These are phyloP conservation scores for Coniosporium uncinatum DNA, from an alignment of 2,329 filamentous ascomycete species.

Conservation along the genomic window DNA sequence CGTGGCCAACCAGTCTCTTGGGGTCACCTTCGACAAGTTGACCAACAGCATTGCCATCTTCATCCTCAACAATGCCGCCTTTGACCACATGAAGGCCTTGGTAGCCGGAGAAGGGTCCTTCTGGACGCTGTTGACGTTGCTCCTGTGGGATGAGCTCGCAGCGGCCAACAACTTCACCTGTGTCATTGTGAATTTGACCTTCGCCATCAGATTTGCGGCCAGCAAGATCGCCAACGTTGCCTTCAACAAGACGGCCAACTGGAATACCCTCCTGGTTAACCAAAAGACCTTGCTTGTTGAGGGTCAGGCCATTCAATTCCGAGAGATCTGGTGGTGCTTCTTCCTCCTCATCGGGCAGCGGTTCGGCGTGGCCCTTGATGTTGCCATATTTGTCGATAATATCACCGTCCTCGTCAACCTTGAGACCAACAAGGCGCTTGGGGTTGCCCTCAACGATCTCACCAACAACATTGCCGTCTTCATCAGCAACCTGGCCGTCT, in stretches of 20 bases:
- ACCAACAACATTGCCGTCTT: constrained; percentile 45
- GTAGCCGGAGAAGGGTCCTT: constrained; percentile 43
- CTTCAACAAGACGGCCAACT: constrained; percentile 60
- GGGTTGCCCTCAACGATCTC: constrained; percentile 51
- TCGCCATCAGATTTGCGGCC: constrained; percentile 68
- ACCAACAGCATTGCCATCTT: constrained; percentile 42
- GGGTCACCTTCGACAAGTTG: constrained; percentile 39
- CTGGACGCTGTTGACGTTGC: constrained; percentile 47
- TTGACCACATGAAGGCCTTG: constrained; percentile 40
- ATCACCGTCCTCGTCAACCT: constrained; percentile 58
- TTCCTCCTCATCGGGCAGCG: constrained; percentile 41
- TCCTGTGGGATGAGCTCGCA: constrained; percentile 64
- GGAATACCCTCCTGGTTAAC: constrained; percentile 42
- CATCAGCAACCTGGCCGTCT: constrained; percentile 41
- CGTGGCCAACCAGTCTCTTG: constrained; percentile 41
- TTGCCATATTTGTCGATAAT: constrained; percentile 57
- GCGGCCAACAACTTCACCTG: constrained; percentile 63
- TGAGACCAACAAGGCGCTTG: constrained; percentile 52
- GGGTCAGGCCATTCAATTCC: constrained; percentile 34
- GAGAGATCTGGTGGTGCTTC: constrained; percentile 34
- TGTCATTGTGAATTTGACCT: constrained; percentile 67
- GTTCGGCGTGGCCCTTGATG: constrained; percentile 54
- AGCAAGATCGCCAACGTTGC: constrained; percentile 55
- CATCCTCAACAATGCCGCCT: constrained; percentile 41
- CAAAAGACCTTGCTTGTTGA: constrained; percentile 45